A percentile compares a stretch with the other conserved stretches of the same genome.
Conservation (phyloP, 169 alveolate species). For the Babesia divergens region DNA sequence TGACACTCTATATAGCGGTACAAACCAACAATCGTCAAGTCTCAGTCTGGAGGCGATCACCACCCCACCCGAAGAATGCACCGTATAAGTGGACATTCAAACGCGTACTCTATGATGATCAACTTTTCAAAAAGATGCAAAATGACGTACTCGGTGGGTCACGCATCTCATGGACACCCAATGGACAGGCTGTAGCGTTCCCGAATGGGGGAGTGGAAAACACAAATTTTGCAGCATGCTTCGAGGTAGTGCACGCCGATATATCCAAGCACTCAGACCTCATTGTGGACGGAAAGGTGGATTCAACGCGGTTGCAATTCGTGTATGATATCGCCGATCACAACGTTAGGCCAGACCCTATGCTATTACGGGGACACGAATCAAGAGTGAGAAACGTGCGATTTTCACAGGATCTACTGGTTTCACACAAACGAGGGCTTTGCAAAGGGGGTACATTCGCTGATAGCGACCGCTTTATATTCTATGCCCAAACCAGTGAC, state of each 20-base stretch:
- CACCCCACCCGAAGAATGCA: conserved; percentile 51
- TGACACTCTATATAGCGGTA: conserved; percentile 61
- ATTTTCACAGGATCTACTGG: conserved; percentile 54
- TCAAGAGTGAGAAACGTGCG: conserved; percentile 55
- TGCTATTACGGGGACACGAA: conserved; percentile 53
- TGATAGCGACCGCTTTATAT: conserved; percentile 2
- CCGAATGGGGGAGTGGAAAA: conserved; percentile 37
- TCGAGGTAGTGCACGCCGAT: conserved; percentile 46
- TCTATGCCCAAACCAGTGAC: conserved; percentile 63
- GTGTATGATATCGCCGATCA: conserved; percentile 49
- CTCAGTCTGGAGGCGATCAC: conserved; percentile 63
- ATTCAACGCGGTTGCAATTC: conserved; percentile 20
- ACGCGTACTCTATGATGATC: conserved; percentile 8
- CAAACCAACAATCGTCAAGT: conserved; percentile 46
- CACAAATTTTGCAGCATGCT: conserved; percentile 44
- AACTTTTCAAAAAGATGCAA: conserved; percentile 36
- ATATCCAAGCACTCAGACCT: not conserved
- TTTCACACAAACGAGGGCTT: conserved; percentile 1
- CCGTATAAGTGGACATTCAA: conserved; percentile 64
- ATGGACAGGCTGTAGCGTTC: conserved; percentile 60
- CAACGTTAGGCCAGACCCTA: conserved; percentile 24
- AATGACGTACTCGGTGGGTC: conserved; percentile 63
- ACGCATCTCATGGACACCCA: conserved; percentile 66
- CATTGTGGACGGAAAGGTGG: not conserved
- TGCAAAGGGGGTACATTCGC: conserved; percentile 9